These are phyloP conservation scores for Mycena albidolilacea DNA, from an alignment of 768 basidiomycete species.

Conservation along the genomic window DNA sequence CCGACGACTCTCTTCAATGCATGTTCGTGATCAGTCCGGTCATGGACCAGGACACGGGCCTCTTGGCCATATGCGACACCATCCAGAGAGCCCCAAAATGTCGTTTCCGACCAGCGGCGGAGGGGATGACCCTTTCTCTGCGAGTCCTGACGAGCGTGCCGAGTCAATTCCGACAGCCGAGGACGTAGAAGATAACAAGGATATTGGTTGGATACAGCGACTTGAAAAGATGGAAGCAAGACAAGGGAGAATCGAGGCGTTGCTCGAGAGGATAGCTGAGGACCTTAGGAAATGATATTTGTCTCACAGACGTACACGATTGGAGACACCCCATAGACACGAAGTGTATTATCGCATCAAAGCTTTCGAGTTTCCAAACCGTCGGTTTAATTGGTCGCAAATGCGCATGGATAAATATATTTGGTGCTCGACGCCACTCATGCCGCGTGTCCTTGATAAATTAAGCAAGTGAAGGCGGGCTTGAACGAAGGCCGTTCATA, in stretches of 20 bases:
- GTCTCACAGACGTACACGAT: background rate
- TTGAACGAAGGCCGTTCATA: background rate
- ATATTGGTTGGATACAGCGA: slow-evolving; percentile 39
- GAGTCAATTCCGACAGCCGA: slow-evolving; percentile 42
- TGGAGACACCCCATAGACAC: background rate
- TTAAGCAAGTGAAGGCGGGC: too few relatives aligned
- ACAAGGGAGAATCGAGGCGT: slow-evolving; percentile 62
- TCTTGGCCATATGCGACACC: slow-evolving; percentile 33
- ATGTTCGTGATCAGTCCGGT: slow-evolving; percentile 33
- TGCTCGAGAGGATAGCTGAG: slow-evolving; percentile 55
- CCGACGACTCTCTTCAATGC: slow-evolving; percentile 58
- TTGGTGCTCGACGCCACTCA: too few relatives aligned
- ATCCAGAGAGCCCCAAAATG: slow-evolving; percentile 39
- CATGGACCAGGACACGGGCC: slow-evolving; percentile 38
- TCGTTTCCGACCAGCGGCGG: slow-evolving; percentile 43
- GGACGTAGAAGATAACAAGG: slow-evolving; percentile 43
- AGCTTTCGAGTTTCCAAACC: too few relatives aligned
- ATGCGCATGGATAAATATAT: too few relatives aligned
- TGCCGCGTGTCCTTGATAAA: too few relatives aligned
- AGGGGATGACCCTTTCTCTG: slow-evolving; percentile 39
- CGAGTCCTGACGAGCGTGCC: slow-evolving; percentile 38
- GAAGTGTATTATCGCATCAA: background rate
- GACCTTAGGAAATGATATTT: slow-evolving; percentile 29
- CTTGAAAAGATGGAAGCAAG: slow-evolving; percentile 58
- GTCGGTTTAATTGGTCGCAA: too few relatives aligned